Conservation (phyloP, 2,329 filamentous ascomycete genomes). For the Venturia nashicola region DNA sequence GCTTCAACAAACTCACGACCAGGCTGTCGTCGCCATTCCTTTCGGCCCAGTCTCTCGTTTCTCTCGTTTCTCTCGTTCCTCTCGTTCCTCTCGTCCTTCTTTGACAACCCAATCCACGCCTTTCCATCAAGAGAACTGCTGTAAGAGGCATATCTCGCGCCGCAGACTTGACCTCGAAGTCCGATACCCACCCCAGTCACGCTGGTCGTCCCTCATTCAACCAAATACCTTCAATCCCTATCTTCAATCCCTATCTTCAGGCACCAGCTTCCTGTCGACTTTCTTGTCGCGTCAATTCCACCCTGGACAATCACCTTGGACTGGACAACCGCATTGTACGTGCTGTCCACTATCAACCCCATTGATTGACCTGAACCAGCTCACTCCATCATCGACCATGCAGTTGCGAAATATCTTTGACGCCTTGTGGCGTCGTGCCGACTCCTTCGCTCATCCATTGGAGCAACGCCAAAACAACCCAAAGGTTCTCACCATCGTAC, state of each 20-base stretch:
- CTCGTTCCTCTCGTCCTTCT: conserved; percentile 6
- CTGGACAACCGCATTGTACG: background rate
- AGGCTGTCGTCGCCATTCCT: conserved; percentile 15
- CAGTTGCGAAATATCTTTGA: conserved; percentile 3
- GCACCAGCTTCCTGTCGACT: background rate
- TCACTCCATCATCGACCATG: background rate
- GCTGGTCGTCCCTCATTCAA: conserved; percentile 2
- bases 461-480: background rate
- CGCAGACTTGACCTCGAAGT: background rate
- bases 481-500: conserved; percentile 21
- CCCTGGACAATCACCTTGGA: background rate
- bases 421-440: conserved; percentile 10
- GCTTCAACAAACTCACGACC: conserved; percentile 3
- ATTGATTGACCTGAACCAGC: background rate
- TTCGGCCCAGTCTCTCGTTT: conserved; percentile 11
- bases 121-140: background rate
- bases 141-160: background rate
- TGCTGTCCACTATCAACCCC: background rate
- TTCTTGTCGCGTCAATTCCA: too few relatives aligned
- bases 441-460: conserved; percentile 9
- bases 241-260: background rate
- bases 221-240: background rate
- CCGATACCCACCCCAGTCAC: background rate
- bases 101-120: background rate
- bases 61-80: conserved; percentile 6